Evolutionary conservation across 2,329 filamentous ascomycete species (phyloP).

Genomic region (Xylariales sp.): DNA sequence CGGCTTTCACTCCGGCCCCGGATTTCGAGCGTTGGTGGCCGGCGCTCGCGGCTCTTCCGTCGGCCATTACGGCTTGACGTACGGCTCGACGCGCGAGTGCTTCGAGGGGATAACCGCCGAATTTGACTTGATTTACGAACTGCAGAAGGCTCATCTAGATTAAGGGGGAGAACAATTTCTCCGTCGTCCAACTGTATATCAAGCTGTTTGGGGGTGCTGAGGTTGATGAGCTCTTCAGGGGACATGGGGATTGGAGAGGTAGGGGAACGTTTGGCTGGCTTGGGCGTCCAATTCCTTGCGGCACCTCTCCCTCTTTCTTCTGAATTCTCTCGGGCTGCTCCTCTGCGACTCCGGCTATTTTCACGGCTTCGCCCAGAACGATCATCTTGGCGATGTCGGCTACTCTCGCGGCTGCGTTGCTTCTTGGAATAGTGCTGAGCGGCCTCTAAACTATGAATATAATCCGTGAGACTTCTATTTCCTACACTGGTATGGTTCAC

Average conservation of each 20-base stretch:
- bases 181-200: constrained; percentile 44
- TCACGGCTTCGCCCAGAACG: constrained; percentile 57
- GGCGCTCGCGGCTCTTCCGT: constrained; percentile 60
- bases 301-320: constrained; percentile 76
- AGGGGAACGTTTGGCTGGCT: constrained; percentile 84
- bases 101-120: constrained; percentile 47
- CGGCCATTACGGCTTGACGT: constrained; percentile 62
- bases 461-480: constrained; percentile 78
- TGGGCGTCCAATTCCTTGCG: constrained; percentile 72
- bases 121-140: constrained; percentile 57
- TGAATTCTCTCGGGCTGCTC: constrained; percentile 69
- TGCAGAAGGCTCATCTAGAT: constrained; percentile 57
- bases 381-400: constrained; percentile 60
- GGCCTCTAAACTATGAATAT: constrained; percentile 86
- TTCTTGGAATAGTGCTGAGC: constrained; percentile 72
- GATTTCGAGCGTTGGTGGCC: constrained; percentile 58
- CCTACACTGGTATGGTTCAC: constrained; percentile 56
- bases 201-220: constrained; percentile 61
- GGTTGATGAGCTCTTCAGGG: constrained; percentile 80
- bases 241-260: constrained; percentile 96
- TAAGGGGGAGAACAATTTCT: constrained; percentile 42
- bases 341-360: constrained; percentile 61
- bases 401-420: constrained; percentile 66
- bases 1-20: constrained; percentile 74
- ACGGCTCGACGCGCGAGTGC: constrained; percentile 56